Evolutionary conservation across 345 rosid species (phyloP), one percentile per base, ranked within the genome.

Genomic region (Eucalyptus camaldulensis): DNA sequence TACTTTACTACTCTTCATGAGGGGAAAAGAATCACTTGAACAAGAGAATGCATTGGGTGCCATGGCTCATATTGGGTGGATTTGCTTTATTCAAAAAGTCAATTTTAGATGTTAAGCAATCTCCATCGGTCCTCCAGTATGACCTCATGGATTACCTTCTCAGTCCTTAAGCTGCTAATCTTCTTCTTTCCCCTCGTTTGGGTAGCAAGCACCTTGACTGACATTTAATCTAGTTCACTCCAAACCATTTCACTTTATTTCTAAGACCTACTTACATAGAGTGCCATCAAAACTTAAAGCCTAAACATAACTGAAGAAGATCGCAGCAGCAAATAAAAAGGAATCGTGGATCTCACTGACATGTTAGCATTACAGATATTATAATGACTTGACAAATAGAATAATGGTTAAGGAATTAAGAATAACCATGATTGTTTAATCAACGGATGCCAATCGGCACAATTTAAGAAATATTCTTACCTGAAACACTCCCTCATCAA

Each of bases 401-500:
- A 76, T 40, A 76, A 76, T 76, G 24, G 27, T 21, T 76, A 76
- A 37, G 47, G 85, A 6, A 76, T 76, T 76, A 43, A 43, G 45
- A 40, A 76, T 76, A 76, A 76, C 47, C 85, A 21, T 40, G 85
- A 76, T 62, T 29, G 69, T 65, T 16, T 60, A 47, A 53, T 27
- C 49, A 67, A 49, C n/a, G 15, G 27, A 24, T 81, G 43, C 47
- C 54, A 29, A 33, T 60, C 22, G 9, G 27, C 85, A 76, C 47
- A 22, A 40, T 40, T 22, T 37, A 88, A 37, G 31, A 27, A 76
- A 12, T 72, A 37, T 76, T 92, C 40, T 44, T 90, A 97, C 99
- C 99, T 94, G 90, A 91, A 97, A 97, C 88, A 95, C 97, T 5
- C 95, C 93, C 89, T 97, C 99, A 91, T 97, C 98, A 67, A 96